Conservation (phyloP, 176 grass and related monocot genomes). For the Triticum monococcum region DNA sequence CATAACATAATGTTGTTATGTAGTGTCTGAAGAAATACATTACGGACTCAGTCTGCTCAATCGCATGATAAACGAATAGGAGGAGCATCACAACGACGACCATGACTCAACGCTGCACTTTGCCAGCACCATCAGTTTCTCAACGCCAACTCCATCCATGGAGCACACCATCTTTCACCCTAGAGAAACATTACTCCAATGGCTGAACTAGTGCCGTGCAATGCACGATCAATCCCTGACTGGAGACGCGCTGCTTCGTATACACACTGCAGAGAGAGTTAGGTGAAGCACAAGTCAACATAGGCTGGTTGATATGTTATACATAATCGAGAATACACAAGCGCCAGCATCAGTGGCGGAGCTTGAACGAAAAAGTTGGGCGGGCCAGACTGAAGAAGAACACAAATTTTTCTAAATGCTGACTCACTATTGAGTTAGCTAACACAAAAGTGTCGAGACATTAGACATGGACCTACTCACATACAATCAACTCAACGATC, state of each 20-base stretch:
- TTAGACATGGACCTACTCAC: too few relatives aligned
- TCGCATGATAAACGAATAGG: neutral
- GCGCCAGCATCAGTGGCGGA: too few relatives aligned
- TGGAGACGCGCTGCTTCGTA: neutral
- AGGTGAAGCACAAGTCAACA: neutral
- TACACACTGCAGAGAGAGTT: slow-evolving; percentile 4
- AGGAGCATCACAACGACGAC: neutral
- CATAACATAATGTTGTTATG: neutral
- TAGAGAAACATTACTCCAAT: neutral
- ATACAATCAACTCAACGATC: too few relatives aligned
- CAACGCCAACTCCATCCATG: neutral
- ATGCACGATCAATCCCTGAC: neutral
- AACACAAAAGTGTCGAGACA: too few relatives aligned
- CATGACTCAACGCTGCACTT: neutral
- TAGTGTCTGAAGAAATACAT: neutral
- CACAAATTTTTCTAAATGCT: too few relatives aligned
- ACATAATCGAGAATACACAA: neutral
- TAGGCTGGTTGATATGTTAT: neutral
- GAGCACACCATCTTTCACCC: neutral
- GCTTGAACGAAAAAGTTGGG: too few relatives aligned
- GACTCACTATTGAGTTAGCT: too few relatives aligned
- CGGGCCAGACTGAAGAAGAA: too few relatives aligned
- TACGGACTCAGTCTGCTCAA: neutral
- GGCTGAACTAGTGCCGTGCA: neutral
- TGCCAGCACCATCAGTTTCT: neutral